These are phyloP conservation scores for Platismatia glauca DNA, from an alignment of 495 filamentous ascomycete species.

Conservation along the genomic window DNA sequence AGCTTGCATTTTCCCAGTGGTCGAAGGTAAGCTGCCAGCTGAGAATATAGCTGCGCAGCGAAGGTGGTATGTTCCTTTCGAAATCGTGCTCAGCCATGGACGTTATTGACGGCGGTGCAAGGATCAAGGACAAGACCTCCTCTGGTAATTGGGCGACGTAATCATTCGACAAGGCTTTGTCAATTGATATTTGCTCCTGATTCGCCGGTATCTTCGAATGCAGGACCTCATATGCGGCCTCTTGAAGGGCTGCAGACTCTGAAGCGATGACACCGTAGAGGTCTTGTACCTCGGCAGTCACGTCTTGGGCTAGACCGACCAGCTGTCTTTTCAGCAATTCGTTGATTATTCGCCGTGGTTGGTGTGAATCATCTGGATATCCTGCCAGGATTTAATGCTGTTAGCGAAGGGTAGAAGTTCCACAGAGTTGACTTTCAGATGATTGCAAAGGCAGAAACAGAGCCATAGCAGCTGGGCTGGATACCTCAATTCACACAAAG, in stretches of 20 bases:
- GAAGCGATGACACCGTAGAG: constrained; percentile 67
- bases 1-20: constrained; percentile 69
- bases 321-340: constrained; percentile 57
- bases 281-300: constrained; percentile 47
- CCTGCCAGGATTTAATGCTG: constrained; percentile 27
- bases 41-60: constrained; percentile 66
- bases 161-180: constrained; percentile 67
- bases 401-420: neutral
- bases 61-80: constrained; percentile 43
- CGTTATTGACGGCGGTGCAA: constrained; percentile 38
- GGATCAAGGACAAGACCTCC: constrained; percentile 60
- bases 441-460: neutral
- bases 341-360: constrained; percentile 63
- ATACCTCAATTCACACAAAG: neutral
- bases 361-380: constrained; percentile 43
- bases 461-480: neutral
- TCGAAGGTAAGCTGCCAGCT: constrained; percentile 90
- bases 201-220: constrained; percentile 62
- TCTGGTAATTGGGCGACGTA: constrained; percentile 54
- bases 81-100: constrained; percentile 32
- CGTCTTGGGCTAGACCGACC: constrained; percentile 45
- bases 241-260: constrained; percentile 64
- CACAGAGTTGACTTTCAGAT: neutral
- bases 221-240: constrained; percentile 70
- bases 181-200: constrained; percentile 78